Evolutionary conservation across 139 green algal genomes (phyloP).

Genomic region (Chloropicon primus): DNA sequence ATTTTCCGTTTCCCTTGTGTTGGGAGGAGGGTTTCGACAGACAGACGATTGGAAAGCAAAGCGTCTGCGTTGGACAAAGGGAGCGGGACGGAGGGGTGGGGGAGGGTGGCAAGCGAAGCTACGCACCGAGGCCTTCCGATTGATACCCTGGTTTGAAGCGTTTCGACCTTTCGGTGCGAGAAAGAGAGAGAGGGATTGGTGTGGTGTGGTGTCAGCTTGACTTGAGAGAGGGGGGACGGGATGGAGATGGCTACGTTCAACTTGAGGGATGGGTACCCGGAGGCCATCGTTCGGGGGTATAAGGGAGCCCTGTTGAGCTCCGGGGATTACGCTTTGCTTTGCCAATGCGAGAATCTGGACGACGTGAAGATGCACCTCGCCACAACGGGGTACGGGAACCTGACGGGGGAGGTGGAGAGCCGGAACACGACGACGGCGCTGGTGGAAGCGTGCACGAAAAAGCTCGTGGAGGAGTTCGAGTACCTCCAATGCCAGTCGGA

Average conservation of each 20-base stretch:
- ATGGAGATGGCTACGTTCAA: neutral
- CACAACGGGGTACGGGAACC: neutral
- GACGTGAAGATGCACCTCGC: constrained; percentile 96
- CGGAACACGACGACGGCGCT: constrained; percentile 58
- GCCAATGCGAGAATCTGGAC: constrained; percentile 91
- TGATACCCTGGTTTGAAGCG: no score
- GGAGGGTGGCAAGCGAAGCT: no score
- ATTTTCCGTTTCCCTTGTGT: no score
- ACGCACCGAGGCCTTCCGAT: no score
- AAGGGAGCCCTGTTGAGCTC: constrained; percentile 69
- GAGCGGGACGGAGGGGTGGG: no score
- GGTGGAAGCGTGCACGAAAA: constrained; percentile 88
- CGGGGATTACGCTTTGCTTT: constrained; percentile 94
- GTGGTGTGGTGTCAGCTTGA: neutral
- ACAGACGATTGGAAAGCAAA: no score
- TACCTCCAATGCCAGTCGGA: constrained; percentile 75
- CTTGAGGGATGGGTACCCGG: constrained; percentile 14
- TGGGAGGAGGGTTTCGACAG: no score
- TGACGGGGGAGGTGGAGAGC: neutral
- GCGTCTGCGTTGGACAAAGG: no score
- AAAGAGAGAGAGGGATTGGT: neutral
- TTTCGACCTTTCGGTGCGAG: no score
- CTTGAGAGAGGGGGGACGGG: neutral
- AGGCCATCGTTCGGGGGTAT: constrained; percentile 86
- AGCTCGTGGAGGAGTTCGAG: constrained; percentile 94